Conservation (phyloP, 352 stramenopile genomes). For the Phytophthora capsici region DNA sequence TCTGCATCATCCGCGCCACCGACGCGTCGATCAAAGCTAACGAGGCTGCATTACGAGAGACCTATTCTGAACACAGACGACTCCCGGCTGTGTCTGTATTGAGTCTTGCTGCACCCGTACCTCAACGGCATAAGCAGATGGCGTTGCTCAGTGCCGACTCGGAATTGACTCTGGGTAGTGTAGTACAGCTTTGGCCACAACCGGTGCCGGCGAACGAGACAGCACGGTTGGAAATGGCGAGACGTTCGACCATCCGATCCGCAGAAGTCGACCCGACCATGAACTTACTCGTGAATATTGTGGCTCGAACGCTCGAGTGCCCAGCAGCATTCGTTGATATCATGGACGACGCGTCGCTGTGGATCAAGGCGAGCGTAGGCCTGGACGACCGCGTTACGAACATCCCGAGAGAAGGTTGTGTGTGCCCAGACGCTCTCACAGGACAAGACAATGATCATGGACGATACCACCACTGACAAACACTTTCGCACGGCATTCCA, state of each 20-base stretch:
- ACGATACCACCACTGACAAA: slow-evolving; percentile 71
- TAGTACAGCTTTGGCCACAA: slow-evolving; percentile 73
- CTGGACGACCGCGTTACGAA: slow-evolving; percentile 52
- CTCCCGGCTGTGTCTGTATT: slow-evolving; percentile 38
- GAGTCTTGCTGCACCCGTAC: slow-evolving; percentile 21
- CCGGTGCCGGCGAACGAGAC: slow-evolving; percentile 55
- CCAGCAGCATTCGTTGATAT: slow-evolving; percentile 75
- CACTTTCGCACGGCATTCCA: slow-evolving; percentile 69
- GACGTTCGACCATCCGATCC: slow-evolving; percentile 57
- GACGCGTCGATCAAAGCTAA: slow-evolving; percentile 71
- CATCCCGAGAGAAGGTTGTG: slow-evolving; percentile 65
- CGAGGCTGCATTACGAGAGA: slow-evolving; percentile 50
- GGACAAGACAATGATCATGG: slow-evolving; percentile 63
- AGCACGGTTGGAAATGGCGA: slow-evolving; percentile 53
- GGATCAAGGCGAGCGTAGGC: slow-evolving; percentile 74
- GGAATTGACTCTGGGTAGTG: slow-evolving; percentile 62
- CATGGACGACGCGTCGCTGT: slow-evolving; percentile 57
- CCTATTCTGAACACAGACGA: slow-evolving; percentile 13
- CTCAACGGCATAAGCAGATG: slow-evolving; percentile 44
- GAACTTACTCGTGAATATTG: slow-evolving; percentile 73
- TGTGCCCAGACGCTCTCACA: slow-evolving; percentile 54
- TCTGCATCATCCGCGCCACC: slow-evolving; percentile 81
- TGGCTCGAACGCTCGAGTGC: slow-evolving; percentile 70
- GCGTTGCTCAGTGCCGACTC: slow-evolving; percentile 69
- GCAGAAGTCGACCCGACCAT: slow-evolving; percentile 73